phyloP scores from a whole-genome alignment of 768 basidiomycete genomes.

The Lepiota subincarnata region DNA sequence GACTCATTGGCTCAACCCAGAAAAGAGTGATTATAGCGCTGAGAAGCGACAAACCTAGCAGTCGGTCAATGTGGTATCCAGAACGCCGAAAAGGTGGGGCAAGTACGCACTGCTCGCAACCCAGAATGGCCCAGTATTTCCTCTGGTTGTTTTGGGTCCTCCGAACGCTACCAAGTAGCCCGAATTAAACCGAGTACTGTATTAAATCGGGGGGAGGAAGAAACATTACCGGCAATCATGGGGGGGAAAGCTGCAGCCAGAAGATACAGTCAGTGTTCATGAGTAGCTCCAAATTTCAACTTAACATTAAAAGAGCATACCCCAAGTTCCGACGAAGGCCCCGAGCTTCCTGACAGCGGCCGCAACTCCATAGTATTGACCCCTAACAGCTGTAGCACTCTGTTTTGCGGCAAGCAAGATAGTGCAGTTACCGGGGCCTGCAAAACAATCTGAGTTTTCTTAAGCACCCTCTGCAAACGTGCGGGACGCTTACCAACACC shows the following conservation, averaged over 20 bases:
- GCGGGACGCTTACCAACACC: slow-evolving; percentile 56
- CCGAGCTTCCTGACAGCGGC: slow-evolving; percentile 84
- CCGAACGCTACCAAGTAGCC: slow-evolving; percentile 51
- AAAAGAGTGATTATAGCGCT: slow-evolving; percentile 70
- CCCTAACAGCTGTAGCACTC: slow-evolving; percentile 78
- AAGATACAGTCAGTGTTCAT: too few species aligned
- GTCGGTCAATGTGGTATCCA: background rate
- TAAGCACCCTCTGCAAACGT: too few species aligned
- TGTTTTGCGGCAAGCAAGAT: slow-evolving; percentile 82
- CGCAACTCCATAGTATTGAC: slow-evolving; percentile 80
- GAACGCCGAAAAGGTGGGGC: slow-evolving; percentile 3
- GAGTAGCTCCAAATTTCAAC: too few species aligned
- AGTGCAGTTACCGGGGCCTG: slow-evolving; percentile 78
- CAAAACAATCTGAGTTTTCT: too few species aligned
- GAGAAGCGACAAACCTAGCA: slow-evolving; percentile 61
- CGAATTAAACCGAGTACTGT: too few species aligned
- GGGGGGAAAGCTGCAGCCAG: slow-evolving; percentile 42
- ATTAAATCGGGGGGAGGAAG: too few species aligned
- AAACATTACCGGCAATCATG: slow-evolving; percentile 55
- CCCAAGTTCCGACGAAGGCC: slow-evolving; percentile 78
- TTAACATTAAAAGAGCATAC: too few species aligned
- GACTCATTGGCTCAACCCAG: slow-evolving; percentile 67
- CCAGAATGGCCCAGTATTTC: slow-evolving; percentile 85
- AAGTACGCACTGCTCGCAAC: slow-evolving; percentile 54
- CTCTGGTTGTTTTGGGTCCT: slow-evolving; percentile 43